Conservation (phyloP, 805 yeast genomes). For the Candida boleticola region DNA sequence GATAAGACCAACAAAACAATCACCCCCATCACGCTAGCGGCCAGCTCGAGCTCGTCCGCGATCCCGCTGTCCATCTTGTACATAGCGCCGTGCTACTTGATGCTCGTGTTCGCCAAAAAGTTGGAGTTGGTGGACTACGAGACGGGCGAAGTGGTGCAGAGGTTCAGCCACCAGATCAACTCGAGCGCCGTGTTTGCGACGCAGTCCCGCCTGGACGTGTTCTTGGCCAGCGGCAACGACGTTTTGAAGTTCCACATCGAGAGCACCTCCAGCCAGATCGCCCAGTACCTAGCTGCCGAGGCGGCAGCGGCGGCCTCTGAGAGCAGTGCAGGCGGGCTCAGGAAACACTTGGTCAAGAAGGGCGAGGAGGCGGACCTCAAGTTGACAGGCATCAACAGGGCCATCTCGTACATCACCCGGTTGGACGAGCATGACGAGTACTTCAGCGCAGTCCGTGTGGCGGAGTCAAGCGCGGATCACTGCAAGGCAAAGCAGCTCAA, state of each 20-base stretch:
- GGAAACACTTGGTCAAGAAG: conserved; percentile 6
- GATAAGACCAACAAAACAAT: background rate
- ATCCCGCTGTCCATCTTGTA: conserved; percentile 25
- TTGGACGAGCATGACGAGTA: conserved; percentile 23
- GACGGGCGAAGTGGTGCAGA: conserved; percentile 35
- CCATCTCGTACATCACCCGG: conserved; percentile 29
- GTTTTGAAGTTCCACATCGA: conserved; percentile 28
- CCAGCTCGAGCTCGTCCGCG: conserved; percentile 2
- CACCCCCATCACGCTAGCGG: background rate
- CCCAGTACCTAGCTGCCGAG: conserved; percentile 7
- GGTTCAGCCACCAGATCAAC: conserved; percentile 29
- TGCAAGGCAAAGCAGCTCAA: conserved; percentile 29
- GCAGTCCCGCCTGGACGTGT: conserved; percentile 11
- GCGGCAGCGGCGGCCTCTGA: conserved; percentile 15
- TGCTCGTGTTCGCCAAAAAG: conserved; percentile 28
- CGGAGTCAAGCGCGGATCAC: conserved; percentile 10
- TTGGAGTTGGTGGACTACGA: conserved; percentile 34
- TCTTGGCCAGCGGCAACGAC: conserved; percentile 27
- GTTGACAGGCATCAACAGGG: conserved; percentile 31
- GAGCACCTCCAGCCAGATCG: conserved; percentile 8
- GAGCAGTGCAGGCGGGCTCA: conserved; percentile 4
- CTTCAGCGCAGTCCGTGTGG: conserved; percentile 17
- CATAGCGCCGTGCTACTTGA: conserved; percentile 32
- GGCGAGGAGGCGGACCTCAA: conserved; percentile 29
- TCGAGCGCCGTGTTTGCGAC: conserved; percentile 19